Conservation (phyloP, 2,329 filamentous ascomycete species). For the Epicoccum sorghinum region DNA sequence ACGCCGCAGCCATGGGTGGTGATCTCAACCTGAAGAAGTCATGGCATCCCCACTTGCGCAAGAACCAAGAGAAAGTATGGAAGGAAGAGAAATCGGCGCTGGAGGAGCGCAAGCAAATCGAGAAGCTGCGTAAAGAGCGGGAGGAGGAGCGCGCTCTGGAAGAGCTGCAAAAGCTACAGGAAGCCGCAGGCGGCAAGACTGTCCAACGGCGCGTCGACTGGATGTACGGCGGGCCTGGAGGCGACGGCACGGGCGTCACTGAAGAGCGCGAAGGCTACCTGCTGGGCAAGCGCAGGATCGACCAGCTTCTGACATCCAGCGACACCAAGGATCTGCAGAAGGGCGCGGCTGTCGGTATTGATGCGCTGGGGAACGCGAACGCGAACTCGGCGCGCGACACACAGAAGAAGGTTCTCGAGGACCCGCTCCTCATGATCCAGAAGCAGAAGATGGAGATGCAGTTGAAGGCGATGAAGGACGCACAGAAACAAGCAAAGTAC, state of each 20-base stretch:
- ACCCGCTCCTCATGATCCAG: constrained; percentile 92
- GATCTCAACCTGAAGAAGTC: constrained; percentile 92
- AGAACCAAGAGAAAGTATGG: constrained; percentile 90
- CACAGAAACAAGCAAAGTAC: constrained; percentile 49
- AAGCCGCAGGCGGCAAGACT: constrained; percentile 83
- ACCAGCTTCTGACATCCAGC: constrained; percentile 77
- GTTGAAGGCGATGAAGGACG: constrained; percentile 67
- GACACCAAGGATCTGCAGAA: constrained; percentile 79
- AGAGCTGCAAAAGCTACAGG: constrained; percentile 87
- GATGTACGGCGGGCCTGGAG: constrained; percentile 93
- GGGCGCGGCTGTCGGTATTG: constrained; percentile 48
- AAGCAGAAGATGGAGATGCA: constrained; percentile 71
- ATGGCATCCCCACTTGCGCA: constrained; percentile 87
- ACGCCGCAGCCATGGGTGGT: constrained; percentile 74
- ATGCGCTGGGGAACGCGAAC: constrained; percentile 62
- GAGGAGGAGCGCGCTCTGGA: constrained; percentile 92
- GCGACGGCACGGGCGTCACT: constrained; percentile 66
- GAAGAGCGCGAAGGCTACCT: constrained; percentile 96
- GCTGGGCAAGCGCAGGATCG: constrained; percentile 89
- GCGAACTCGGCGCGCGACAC: constrained; percentile 80
- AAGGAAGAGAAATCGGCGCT: constrained; percentile 91
- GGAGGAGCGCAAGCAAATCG: constrained; percentile 91
- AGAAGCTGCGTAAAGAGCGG: constrained; percentile 89
- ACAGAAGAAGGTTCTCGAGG: constrained; percentile 83
- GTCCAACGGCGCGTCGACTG: constrained; percentile 87